Evolutionary conservation across 2,329 filamentous ascomycete species (phyloP).

Genomic region (Sarocladium brachiariae): DNA sequence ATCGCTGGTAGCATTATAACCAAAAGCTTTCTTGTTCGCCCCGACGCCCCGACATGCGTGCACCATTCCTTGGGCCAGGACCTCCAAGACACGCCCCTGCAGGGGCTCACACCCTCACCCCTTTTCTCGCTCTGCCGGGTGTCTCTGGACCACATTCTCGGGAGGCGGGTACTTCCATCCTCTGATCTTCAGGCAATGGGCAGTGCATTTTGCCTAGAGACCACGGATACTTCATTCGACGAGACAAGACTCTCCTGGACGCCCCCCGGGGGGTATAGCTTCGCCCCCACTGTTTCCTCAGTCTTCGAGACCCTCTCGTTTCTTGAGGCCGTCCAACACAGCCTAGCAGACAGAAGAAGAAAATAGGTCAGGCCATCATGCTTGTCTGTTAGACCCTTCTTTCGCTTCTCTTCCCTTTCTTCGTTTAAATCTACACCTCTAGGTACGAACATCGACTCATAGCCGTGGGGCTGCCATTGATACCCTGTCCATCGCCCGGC

Average conservation of each 20-base stretch:
- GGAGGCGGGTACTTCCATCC: not conserved
- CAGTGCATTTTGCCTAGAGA: not conserved
- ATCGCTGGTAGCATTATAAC: not conserved
- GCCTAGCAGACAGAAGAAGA: slow-evolving; percentile 4
- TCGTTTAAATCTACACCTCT: slow-evolving; percentile 5
- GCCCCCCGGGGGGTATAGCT: not conserved
- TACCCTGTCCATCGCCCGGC: slow-evolving; percentile 6
- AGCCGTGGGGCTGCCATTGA: not conserved
- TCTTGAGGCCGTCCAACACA: slow-evolving; percentile 8
- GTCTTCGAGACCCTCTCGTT: slow-evolving; percentile 9
- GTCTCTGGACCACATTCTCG: slow-evolving; percentile 5
- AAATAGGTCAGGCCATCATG: slow-evolving; percentile 9
- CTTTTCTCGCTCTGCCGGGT: not conserved
- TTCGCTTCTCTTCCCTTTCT: slow-evolving; percentile 5
- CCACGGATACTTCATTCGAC: not conserved
- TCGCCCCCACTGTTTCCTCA: slow-evolving; percentile 6
- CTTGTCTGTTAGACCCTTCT: slow-evolving; percentile 2
- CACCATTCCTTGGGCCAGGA: not conserved
- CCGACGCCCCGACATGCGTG: not conserved
- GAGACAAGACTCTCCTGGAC: not conserved
- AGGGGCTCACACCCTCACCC: not conserved
- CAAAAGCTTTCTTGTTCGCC: not conserved
- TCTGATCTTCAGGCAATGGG: slow-evolving; percentile 3
- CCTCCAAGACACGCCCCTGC: not conserved
- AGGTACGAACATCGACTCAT: not conserved